These are phyloP conservation scores for Ustilago tritici DNA, from an alignment of 1,284 basidiomycete genomes.

Conservation along the genomic window DNA sequence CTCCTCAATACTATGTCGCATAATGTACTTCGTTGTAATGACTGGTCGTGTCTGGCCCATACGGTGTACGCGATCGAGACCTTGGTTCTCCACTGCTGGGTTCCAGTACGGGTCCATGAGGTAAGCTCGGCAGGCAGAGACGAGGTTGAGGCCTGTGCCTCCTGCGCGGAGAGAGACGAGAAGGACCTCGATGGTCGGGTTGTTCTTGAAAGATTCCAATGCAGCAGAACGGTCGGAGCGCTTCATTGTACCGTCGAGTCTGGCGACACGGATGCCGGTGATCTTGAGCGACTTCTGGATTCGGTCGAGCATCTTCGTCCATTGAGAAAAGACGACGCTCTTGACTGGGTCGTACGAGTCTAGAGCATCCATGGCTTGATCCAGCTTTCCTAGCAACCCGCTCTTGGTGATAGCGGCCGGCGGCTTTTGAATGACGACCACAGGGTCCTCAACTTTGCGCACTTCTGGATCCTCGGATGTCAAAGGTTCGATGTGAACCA, in stretches of 20 bases:
- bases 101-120: slow-evolving; percentile 98
- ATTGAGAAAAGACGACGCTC: slow-evolving; percentile 72
- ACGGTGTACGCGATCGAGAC: slow-evolving; percentile 65
- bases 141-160: slow-evolving; percentile 78
- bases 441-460: slow-evolving; percentile 41
- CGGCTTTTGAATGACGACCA: slow-evolving; percentile 44
- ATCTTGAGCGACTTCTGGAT: slow-evolving; percentile 58
- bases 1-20: slow-evolving; percentile 67
- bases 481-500: slow-evolving; percentile 56
- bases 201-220: slow-evolving; percentile 56
- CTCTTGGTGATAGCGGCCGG: slow-evolving; percentile 31
- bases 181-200: slow-evolving; percentile 62
- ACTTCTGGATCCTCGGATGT: slow-evolving; percentile 36
- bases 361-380: slow-evolving; percentile 21
- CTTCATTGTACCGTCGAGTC: slow-evolving; percentile 65
- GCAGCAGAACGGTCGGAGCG: slow-evolving; percentile 55
- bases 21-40: slow-evolving; percentile 66
- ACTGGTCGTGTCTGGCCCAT: slow-evolving; percentile 65
- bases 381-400: slow-evolving; percentile 33
- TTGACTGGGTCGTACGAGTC: slow-evolving; percentile 63
- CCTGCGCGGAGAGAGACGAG: slow-evolving; percentile 69
- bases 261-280: slow-evolving; percentile 57
- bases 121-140: slow-evolving; percentile 77
- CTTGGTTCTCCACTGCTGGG: slow-evolving; percentile 82
- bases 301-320: slow-evolving; percentile 68